These are phyloP conservation scores for Saraca asoca DNA, from an alignment of 331 rosid species.

Conservation along the genomic window DNA sequence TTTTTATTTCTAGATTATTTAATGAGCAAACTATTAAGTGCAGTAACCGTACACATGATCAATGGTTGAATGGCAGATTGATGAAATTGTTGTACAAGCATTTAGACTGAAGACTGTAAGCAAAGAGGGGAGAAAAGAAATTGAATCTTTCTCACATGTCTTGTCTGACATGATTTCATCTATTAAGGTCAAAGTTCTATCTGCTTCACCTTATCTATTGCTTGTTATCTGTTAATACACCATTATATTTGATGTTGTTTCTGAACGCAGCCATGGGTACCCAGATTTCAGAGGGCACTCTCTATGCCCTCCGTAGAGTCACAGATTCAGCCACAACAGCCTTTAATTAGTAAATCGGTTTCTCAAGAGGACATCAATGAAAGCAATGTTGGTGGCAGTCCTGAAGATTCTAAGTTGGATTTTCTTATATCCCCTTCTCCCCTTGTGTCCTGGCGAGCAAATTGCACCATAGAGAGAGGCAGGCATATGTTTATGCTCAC, in stretches of 20 bases:
- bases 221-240: constrained; percentile 10
- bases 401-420: constrained; percentile 39
- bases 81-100: constrained; percentile 72
- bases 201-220: background rate
- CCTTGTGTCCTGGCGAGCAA: constrained; percentile 89
- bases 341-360: constrained; percentile 30
- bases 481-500: constrained; percentile 88
- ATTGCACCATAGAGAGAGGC: constrained; percentile 73
- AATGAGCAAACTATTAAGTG: background rate
- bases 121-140: constrained; percentile 53
- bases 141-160: constrained; percentile 56
- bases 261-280: constrained; percentile 76
- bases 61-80: constrained; percentile 59
- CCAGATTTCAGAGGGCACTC: constrained; percentile 58
- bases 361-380: constrained; percentile 32
- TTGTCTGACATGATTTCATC: constrained; percentile 64
- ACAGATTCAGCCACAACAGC: constrained; percentile 28
- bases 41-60: constrained; percentile 6
- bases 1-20: background rate
- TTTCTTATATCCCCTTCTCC: constrained; percentile 84
- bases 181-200: constrained; percentile 57
- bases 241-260: constrained; percentile 11
- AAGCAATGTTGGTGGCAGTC: constrained; percentile 42
- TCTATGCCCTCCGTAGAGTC: constrained; percentile 35
- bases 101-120: constrained; percentile 44